Evolutionary conservation across 371 early-diverging fungal species (phyloP), one percentile per base, ranked within the genome.

Genomic region (Mortierella sp.): DNA sequence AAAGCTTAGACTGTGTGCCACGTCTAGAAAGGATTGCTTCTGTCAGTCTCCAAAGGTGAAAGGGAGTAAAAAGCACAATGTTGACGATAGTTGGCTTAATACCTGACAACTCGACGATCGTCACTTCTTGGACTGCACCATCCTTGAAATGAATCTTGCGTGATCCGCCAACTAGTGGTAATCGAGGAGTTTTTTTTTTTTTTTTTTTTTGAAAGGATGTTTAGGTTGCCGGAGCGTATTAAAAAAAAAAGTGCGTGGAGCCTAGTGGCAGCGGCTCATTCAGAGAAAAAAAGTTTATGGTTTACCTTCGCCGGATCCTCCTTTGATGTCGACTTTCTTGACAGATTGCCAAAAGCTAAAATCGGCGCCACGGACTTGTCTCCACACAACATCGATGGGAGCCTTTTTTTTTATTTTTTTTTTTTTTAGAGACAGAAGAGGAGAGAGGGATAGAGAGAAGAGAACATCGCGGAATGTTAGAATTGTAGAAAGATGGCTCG

Each of bases 111-210:
- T 89, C 89, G 12, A 88, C 76, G 48, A 90, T 66, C 55, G 83
- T 82, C 77, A 82, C 82, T 59, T 79, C 80, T 80, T 89, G 87
- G 11, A 85, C 83, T 29, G 90, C 85, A 25, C 90, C 90, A 55
- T 91, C 91, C 61, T 85, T 85, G 74, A 88, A 91, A 15, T 81
- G 82, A 46, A 89, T 81, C 50, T 73, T 86, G 68, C 89, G 83
- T 61, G 80, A 70, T 57, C 87, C 80, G 19, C 91, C 91, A 37
- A 90, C 87, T 76, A 57, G 56, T 50, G 45, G 9, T 37, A 58
- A 15, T 37, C 37, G 7, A 19, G 4, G 52, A 5, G 19, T 15
- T 57, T 21, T 2, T 28, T 9, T 19, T n/a, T n/a, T n/a, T n/a
- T n/a, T n/a, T n/a, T n/a, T n/a, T n/a, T n/a, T n/a, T n/a, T n/a